phyloP scores from a whole-genome alignment of 805 yeast species.

The Myxozyma lipomycoides region DNA sequence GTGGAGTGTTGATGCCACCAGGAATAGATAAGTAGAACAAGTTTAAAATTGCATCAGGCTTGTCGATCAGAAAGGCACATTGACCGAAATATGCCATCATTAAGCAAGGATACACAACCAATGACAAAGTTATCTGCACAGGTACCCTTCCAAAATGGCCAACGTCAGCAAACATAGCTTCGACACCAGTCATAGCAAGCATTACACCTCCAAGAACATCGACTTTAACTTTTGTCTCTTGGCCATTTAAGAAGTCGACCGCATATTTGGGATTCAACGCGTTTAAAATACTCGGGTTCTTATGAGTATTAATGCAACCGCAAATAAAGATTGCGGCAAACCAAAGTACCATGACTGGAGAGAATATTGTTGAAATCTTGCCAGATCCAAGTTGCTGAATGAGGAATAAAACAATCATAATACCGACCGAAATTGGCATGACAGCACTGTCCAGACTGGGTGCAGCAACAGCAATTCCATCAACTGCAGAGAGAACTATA shows the following conservation, averaged over 20 bases:
- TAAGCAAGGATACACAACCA: slow-evolving; percentile 51
- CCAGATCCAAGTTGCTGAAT: slow-evolving; percentile 51
- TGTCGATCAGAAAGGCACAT: slow-evolving; percentile 45
- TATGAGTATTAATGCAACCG: slow-evolving; percentile 47
- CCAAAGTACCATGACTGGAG: slow-evolving; percentile 56
- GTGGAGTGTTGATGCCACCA: slow-evolving; percentile 44
- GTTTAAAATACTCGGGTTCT: slow-evolving; percentile 45
- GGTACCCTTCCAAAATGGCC: slow-evolving; percentile 54
- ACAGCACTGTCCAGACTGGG: slow-evolving; percentile 45
- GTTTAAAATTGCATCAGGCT: slow-evolving; percentile 43
- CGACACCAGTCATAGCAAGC: slow-evolving; percentile 56
- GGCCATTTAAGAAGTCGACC: slow-evolving; percentile 40
- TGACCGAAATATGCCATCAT: slow-evolving; percentile 57
- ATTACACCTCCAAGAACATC: slow-evolving; percentile 46
- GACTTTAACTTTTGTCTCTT: slow-evolving; percentile 36
- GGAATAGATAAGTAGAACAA: slow-evolving; percentile 52
- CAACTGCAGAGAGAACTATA: slow-evolving; percentile 50
- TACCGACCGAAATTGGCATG: slow-evolving; percentile 47
- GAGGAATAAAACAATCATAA: slow-evolving; percentile 45
- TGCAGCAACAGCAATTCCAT: slow-evolving; percentile 52
- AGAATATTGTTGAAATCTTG: slow-evolving; percentile 47
- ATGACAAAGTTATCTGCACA: slow-evolving; percentile 46
- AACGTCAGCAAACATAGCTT: slow-evolving; percentile 62
- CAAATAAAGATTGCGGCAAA: slow-evolving; percentile 43
- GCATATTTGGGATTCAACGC: slow-evolving; percentile 54